Evolutionary conservation across 179 eudicot species (phyloP), one percentile per base, ranked within the genome.

Genomic region (Beta macrorhiza): DNA sequence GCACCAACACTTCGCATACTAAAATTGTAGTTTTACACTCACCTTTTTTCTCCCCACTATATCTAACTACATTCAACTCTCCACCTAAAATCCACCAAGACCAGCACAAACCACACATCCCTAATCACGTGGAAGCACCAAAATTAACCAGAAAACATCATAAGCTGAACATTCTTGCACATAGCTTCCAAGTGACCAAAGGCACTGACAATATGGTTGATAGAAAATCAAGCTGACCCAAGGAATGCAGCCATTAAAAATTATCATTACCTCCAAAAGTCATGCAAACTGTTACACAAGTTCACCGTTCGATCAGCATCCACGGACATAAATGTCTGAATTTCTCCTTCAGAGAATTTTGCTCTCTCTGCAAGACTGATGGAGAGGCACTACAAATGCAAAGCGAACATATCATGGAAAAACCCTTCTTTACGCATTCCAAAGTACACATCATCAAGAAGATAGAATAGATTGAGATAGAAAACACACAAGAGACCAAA

Each of bases 321-420:
- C 55, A 96, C 90, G 44, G 99, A 96, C 99, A 96, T 96, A 87
- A 90, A 96, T 32, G 98, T 96, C 87, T 93, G 98, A 85, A 96
- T 91, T 86, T 96, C 98, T 67, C 99, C 98, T 90, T 93, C 96
- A 19, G 98, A 96, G 81, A 96, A 96, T 64, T 86, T 91, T 62
- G 93, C 87, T 78, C 92, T 87, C 80, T 91, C 94, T 72, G 93
- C 94, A 57, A 93, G 87, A 84, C 90, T 90, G 74, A 90, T 89
- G 81, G 75, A 76, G 68, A 93, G 90, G 85, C 99, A 96, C 99
- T 96, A 91, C 78, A 77, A 70, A 75, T 37, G 17, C 74, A 64
- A 90, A 88, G 77, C 55, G 64, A 58, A 79, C 13, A 62, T n/a
- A 16, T 45, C 58, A 67, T 55, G 42, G 45, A 65, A 10, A 13